Conservation (phyloP, 1,139 yeast species). For the Debaryomyces nepalensis region DNA sequence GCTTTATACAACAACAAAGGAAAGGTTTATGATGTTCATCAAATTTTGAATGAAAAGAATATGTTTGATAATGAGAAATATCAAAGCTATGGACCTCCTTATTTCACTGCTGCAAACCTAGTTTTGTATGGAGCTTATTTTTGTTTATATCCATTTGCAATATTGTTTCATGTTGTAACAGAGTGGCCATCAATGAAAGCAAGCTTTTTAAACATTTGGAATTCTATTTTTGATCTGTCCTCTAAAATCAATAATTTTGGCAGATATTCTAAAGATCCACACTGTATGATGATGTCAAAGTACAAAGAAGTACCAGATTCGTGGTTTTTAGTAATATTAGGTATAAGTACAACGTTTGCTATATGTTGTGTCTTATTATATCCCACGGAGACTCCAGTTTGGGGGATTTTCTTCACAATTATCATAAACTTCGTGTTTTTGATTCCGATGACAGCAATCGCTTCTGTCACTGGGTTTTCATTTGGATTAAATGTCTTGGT, state of each 20-base stretch:
- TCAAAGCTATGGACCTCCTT: constrained; percentile 45
- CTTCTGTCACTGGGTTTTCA: constrained; percentile 42
- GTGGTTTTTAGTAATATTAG: constrained; percentile 42
- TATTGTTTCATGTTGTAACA: constrained; percentile 41
- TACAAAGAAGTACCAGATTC: constrained; percentile 48
- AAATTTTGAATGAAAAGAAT: constrained; percentile 37
- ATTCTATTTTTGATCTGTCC: constrained; percentile 35
- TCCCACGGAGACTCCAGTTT: constrained; percentile 44
- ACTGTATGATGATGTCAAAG: constrained; percentile 44
- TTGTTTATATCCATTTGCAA: constrained; percentile 48
- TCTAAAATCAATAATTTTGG: constrained; percentile 23
- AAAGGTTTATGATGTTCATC: constrained; percentile 36
- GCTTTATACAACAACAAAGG: constrained; percentile 42
- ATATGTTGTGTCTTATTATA: constrained; percentile 34
- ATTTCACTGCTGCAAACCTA: constrained; percentile 47
- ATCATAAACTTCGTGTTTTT: constrained; percentile 40
- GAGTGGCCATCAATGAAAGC: constrained; percentile 52
- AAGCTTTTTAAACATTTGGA: constrained; percentile 43
- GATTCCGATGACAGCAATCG: constrained; percentile 42
- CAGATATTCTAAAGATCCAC: constrained; percentile 37
- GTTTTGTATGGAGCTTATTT: constrained; percentile 49
- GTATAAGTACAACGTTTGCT: constrained; percentile 37
- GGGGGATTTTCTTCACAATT: constrained; percentile 42
- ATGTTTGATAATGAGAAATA: constrained; percentile 38
- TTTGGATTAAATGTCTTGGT: constrained; percentile 46